Base-by-base conservation (phyloP, 2,329 filamentous ascomycete genomes). In the Colletotrichum orchidophilum region DNA sequence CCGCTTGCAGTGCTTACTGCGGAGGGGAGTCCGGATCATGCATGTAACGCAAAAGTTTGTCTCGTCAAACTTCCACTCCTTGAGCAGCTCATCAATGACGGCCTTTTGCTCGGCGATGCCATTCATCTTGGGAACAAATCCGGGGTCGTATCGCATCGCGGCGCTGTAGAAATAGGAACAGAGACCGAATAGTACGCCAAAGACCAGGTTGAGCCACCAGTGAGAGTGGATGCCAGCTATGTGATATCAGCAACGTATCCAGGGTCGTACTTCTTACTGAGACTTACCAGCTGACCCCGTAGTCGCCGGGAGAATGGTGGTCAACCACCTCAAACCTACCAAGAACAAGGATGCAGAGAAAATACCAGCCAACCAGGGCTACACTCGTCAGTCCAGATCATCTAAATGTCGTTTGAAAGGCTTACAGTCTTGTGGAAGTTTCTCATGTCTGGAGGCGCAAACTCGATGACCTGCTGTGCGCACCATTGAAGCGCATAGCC, bases 1-100 rank as follows among this genome's bases (percentile, higher is more conserved):
- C 72, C 94, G 89, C 78, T 92, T 93, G 84, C 96, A 99, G 83
- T 99, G 96, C 85, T 98, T 99, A 84, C 95, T 97, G 75, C 96
- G 90, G 72, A 99, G 83, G 3, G 96, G 96, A 75, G 93, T 96
- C 64, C 96, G 90, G 75, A 97, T 94, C 95, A 98, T 97, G 84
- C 96, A 99, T 58, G 90, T 90, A 31, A 97, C 92, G 81, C 96
- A 99, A 78, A 98, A 99, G 80, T 97, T 96, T 72, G 92, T 87
- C 79, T 98, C 96, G 78, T 99, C 95, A 80, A 96, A 99, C 77
- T 94, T 96, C 91, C 94, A 96, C 74, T 91, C 80, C 69, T 90
- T 88, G 73, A 99, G 88, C 8, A 99, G 87, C 75, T 97, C 94
- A 74, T 97, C 93, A 75, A 99, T 97, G 69, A 93, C 91, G 50